Evolutionary conservation across 1,284 basidiomycete species (phyloP).

Genomic region (Heterobasidion parviporum): DNA sequence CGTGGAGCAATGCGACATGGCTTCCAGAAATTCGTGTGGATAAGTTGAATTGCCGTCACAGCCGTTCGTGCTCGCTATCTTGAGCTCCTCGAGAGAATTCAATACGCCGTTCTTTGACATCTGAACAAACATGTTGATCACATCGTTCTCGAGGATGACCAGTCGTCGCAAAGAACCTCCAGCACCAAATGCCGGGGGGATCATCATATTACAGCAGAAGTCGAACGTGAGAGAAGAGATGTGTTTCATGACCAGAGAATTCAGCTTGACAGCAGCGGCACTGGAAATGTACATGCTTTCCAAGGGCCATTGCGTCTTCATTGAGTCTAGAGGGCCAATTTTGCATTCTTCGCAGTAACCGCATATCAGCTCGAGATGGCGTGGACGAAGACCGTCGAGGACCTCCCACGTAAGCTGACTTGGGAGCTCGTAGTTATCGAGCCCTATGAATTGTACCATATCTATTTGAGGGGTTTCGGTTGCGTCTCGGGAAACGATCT

Average conservation of each 20-base stretch:
- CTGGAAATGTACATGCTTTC: neutral
- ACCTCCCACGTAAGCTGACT: neutral
- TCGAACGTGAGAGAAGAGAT: neutral
- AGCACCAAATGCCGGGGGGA: neutral
- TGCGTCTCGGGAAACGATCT: too few relatives aligned
- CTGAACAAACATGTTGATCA: neutral
- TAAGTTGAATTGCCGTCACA: neutral
- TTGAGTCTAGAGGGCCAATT: neutral
- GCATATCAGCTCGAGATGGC: neutral
- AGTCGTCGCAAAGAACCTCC: neutral
- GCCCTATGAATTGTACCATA: neutral
- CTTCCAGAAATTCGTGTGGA: neutral
- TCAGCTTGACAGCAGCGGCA: neutral
- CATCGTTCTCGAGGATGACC: neutral
- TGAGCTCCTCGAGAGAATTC: neutral
- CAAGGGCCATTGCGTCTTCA: neutral
- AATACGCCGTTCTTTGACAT: neutral
- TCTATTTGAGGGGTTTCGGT: too few relatives aligned
- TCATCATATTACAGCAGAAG: neutral
- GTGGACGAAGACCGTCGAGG: neutral
- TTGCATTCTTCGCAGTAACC: neutral
- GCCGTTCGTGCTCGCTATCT: neutral
- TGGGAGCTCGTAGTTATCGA: neutral
- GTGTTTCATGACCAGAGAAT: neutral
- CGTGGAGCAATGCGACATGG: neutral